These are phyloP conservation scores for Fusarium temperatum DNA, from an alignment of 2,329 filamentous ascomycete species.

Conservation along the genomic window DNA sequence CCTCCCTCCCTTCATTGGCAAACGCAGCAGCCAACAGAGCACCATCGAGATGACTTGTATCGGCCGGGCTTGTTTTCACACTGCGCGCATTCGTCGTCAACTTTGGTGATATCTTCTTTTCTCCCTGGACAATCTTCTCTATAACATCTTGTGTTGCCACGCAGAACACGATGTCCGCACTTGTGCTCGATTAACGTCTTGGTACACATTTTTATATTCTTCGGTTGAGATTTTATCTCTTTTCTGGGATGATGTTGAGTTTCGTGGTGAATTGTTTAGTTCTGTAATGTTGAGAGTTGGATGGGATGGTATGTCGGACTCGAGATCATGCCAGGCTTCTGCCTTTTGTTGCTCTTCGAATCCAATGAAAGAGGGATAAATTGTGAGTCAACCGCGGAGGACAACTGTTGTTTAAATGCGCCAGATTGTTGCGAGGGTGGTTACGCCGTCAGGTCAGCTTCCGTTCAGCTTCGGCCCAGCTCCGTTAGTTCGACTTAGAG, in stretches of 20 bases:
- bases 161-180: constrained; percentile 49
- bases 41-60: constrained; percentile 49
- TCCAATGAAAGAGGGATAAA: background rate
- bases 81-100: constrained; percentile 47
- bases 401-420: constrained; percentile 1
- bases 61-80: constrained; percentile 45
- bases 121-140: constrained; percentile 44
- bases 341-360: background rate
- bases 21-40: constrained; percentile 48
- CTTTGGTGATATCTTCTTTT: constrained; percentile 44
- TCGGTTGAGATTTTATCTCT: background rate
- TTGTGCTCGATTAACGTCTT: constrained; percentile 47
- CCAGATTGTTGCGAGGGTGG: constrained; percentile 4
- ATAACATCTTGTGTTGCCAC: constrained; percentile 50
- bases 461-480: background rate
- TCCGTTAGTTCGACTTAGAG: background rate
- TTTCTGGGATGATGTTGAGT: background rate
- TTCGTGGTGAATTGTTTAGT: background rate
- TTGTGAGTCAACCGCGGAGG: background rate
- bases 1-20: constrained; percentile 33
- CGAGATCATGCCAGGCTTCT: background rate
- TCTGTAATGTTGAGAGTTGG: background rate
- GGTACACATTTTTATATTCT: constrained; percentile 45
- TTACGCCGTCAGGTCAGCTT: constrained; percentile 6
- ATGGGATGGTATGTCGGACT: background rate